Conservation (phyloP, 2,329 filamentous ascomycete genomes). For the Triangularia verruculosa region DNA sequence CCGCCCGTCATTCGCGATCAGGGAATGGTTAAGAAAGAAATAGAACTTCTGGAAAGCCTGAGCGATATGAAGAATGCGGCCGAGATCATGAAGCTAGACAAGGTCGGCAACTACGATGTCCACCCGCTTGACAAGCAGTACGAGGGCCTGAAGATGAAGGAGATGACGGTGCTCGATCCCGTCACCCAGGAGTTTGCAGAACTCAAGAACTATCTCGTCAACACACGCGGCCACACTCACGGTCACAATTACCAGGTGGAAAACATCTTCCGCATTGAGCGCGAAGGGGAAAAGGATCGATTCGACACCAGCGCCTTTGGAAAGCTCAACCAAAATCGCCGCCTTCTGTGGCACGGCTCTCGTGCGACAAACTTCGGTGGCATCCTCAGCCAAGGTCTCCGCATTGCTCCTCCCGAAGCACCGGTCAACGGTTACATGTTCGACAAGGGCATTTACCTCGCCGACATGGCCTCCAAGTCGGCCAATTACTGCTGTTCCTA, state of each 20-base stretch:
- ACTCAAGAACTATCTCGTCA: conserved; percentile 63
- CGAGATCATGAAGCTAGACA: conserved; percentile 69
- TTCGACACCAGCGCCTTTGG: conserved; percentile 58
- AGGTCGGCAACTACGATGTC: conserved; percentile 48
- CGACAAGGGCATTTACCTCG: conserved; percentile 84
- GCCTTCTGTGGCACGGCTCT: conserved; percentile 85
- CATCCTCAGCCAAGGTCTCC: conserved; percentile 81
- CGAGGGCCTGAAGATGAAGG: conserved; percentile 65
- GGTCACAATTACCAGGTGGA: conserved; percentile 56
- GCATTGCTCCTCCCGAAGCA: conserved; percentile 84
- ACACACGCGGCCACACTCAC: conserved; percentile 68
- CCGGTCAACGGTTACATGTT: conserved; percentile 84
- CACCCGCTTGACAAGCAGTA: conserved; percentile 72
- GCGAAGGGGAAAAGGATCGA: conserved; percentile 66
- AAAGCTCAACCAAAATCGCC: conserved; percentile 56
- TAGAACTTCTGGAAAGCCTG: conserved; percentile 76
- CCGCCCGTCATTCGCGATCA: conserved; percentile 64
- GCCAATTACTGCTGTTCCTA: conserved; percentile 69
- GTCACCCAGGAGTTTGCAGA: conserved; percentile 60
- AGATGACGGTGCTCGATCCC: conserved; percentile 68
- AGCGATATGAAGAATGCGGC: conserved; percentile 82
- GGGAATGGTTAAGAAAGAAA: conserved; percentile 65
- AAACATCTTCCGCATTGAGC: conserved; percentile 80
- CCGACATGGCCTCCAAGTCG: conserved; percentile 80
- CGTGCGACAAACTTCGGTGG: conserved; percentile 81